Percentiles rank a stretch among this genome's conserved stretches.
phyloP scores from a whole-genome alignment of 495 filamentous ascomycete species.

The Podospora didyma region DNA sequence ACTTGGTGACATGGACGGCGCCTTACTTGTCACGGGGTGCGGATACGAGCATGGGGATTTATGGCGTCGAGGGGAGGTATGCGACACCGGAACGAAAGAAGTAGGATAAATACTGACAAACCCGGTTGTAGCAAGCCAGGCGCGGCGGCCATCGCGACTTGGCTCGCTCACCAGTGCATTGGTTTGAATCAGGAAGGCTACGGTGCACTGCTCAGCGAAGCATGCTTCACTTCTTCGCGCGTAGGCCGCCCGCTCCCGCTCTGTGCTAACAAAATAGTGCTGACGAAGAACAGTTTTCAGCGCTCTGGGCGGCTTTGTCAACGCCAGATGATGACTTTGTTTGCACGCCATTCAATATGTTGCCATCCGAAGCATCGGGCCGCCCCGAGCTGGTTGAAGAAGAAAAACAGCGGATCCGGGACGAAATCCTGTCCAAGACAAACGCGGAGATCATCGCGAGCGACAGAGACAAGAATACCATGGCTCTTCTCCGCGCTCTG shows the following conservation, averaged over 20 bases:
- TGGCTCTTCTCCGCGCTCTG: conserved; percentile 33
- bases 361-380: conserved; percentile 31
- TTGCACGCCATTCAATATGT: conserved; percentile 40
- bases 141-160: conserved; percentile 39
- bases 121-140: conserved; percentile 36
- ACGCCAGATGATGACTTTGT: conserved; percentile 28
- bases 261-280: too few species aligned
- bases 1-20: conserved; percentile 46
- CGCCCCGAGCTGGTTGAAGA: conserved; percentile 22
- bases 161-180: conserved; percentile 37
- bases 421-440: conserved; percentile 32
- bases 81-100: neutral
- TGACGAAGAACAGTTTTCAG: conserved; percentile 32
- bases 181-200: conserved; percentile 36
- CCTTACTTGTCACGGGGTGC: conserved; percentile 31
- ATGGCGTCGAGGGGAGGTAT: conserved; percentile 38
- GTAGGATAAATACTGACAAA: neutral
- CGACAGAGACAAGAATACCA: conserved; percentile 16
- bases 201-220: conserved; percentile 38
- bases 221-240: conserved; percentile 32
- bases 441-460: conserved; percentile 29
- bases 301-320: conserved; percentile 39
- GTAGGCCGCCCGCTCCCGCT: conserved; percentile 12
- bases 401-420: conserved; percentile 37
- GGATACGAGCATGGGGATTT: conserved; percentile 39